Percentiles rank a stretch among this genome's conserved stretches.
These are phyloP conservation scores for Typha latifolia DNA, from an alignment of 176 grass and related monocot genomes.

Conservation along the genomic window DNA sequence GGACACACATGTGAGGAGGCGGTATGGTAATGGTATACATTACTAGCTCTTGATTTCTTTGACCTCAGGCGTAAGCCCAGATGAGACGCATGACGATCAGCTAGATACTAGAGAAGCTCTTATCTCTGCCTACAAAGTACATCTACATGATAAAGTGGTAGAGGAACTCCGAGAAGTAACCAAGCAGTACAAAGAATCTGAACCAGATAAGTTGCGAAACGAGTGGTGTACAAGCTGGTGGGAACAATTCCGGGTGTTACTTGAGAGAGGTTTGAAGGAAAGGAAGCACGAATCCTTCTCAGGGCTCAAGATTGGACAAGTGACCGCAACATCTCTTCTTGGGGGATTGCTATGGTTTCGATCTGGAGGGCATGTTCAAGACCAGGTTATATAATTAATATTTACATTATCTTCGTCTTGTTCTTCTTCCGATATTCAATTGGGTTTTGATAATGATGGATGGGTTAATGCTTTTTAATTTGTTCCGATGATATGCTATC, in stretches of 20 bases:
- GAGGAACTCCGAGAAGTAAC: conserved; percentile 20
- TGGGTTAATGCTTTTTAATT: background rate
- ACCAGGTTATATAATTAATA: conserved; percentile 26
- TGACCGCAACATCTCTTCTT: conserved; percentile 15
- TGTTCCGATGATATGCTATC: background rate
- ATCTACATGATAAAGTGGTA: conserved; percentile 9
- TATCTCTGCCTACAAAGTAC: conserved; percentile 16
- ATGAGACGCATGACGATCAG: conserved; percentile 11
- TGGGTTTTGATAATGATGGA: background rate
- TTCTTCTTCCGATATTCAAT: background rate
- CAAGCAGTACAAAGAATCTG: conserved; percentile 7
- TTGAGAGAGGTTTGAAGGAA: conserved; percentile 37
- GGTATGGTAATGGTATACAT: no score
- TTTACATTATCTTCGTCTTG: background rate
- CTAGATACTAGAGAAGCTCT: conserved; percentile 20
- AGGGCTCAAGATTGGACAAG: conserved; percentile 21
- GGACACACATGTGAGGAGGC: no score
- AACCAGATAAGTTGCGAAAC: conserved; percentile 9
- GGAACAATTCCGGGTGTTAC: conserved; percentile 35
- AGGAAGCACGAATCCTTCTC: conserved; percentile 37
- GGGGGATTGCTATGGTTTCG: conserved; percentile 30
- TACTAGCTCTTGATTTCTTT: background rate
- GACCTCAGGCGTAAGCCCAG: conserved; percentile 7
- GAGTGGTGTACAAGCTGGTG: conserved; percentile 41
- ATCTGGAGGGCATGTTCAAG: conserved; percentile 22